Base-by-base conservation (phyloP, 371 early-diverging fungal genomes). In the Apophysomyces sp. region DNA sequence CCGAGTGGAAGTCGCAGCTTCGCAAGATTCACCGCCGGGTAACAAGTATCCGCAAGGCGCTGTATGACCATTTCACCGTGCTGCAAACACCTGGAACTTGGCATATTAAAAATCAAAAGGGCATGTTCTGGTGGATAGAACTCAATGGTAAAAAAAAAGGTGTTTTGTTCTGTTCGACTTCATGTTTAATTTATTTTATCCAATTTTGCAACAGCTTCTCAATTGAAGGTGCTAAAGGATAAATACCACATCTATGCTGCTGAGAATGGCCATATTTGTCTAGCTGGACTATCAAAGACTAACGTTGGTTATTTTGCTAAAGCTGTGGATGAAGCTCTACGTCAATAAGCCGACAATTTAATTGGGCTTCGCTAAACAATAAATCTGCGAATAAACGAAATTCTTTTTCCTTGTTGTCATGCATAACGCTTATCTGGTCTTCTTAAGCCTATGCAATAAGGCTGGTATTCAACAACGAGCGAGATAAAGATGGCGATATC, bases 61-160 rank as follows among this genome's bases (percentile, higher is more conserved):
- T 44, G 21, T 44, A 44, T 44, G 24, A 4, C 21, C 94, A 30
- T 93, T 95, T 94, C 55, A 69, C 63, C 4, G 68, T 74, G 16
- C 67, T 89, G 57, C 72, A 80, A 28, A 93, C 95, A 7, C 94
- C 94, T 9, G 95, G 94, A n/a, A 82, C 81, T 36, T 93, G 94
- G 94, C 80, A 88, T 61, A 92, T 95, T 62, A 69, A 84, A 21
- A 81, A 86, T 44, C 95, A 95, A 74, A 93, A 92, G 63, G 95
- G 95, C 58, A 95, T 95, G 95, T 95, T 95, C 66, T 84, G 86
- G n/a, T 95, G 83, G 76, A 95, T 94, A 2, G 95, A 94, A 11
- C 72, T 94, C 31, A 80, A 62, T 44, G 61, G 80, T 80, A 69
- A 58, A 11, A 13, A 34, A 34, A 8, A 1, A 13, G 13, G 63